A percentile compares a stretch with the other conserved stretches of the same genome.
Evolutionary conservation across 345 rosid species (phyloP).

Genomic region (Hypericum perforatum): DNA sequence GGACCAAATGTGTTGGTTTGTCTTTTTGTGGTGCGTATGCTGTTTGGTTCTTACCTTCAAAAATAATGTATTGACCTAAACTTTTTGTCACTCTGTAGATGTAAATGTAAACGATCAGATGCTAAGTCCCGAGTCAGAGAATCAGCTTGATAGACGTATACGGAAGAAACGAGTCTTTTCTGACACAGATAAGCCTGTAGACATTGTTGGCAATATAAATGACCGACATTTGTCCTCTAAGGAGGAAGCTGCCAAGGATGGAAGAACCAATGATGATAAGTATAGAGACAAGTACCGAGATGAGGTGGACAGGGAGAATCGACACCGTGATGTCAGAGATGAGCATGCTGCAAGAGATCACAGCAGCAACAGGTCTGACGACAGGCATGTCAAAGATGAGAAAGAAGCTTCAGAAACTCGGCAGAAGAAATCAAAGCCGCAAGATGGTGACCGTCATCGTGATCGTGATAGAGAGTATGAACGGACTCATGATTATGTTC

Average conservation of each 20-base stretch:
- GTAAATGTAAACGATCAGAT: conserved; percentile 32
- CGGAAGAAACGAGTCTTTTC: conserved; percentile 60
- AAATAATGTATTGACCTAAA: no score
- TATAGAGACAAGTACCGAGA: conserved; percentile 45
- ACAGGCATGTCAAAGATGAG: conserved; percentile 43
- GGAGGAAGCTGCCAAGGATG: conserved; percentile 53
- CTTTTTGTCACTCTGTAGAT: conserved; percentile 32
- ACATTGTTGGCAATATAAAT: conserved; percentile 45
- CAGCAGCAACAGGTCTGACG: conserved; percentile 39
- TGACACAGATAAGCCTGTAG: conserved; percentile 46
- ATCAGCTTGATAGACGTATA: conserved; percentile 41
- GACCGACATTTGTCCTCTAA: conserved; percentile 31
- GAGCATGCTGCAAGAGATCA: conserved; percentile 52
- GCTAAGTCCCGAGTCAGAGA: conserved; percentile 46
- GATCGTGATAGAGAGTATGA: conserved; percentile 34
- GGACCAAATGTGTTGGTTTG: no score
- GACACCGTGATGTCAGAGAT: conserved; percentile 53
- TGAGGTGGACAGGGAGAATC: conserved; percentile 44
- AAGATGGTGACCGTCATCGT: conserved; percentile 39
- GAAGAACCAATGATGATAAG: conserved; percentile 47
- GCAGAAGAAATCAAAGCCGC: conserved; percentile 46
- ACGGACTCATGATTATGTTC: conserved; percentile 19
- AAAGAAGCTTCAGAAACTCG: conserved; percentile 35
- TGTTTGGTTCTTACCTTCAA: no score
- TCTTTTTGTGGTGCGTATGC: no score